These are phyloP conservation scores for Thuja plicata DNA, from an alignment of 83 land plant species.

Conservation along the genomic window DNA sequence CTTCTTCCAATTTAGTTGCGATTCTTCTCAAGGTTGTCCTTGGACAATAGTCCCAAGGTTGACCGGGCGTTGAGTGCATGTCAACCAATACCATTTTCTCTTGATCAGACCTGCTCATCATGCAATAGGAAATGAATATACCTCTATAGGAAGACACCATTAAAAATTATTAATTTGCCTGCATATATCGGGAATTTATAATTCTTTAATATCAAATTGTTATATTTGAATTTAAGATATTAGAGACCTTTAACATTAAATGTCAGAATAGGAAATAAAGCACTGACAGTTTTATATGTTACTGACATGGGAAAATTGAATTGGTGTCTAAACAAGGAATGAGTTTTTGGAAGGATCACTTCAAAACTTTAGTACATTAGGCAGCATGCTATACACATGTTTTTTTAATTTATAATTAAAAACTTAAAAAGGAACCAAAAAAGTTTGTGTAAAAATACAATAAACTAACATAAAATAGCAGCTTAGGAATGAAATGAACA, in stretches of 20 bases:
- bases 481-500: background rate
- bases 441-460: background rate
- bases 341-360: background rate
- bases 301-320: background rate
- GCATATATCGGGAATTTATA: background rate
- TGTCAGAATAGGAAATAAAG: background rate
- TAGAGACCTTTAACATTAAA: background rate
- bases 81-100: constrained; percentile 89
- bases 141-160: background rate
- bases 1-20: constrained; percentile 57
- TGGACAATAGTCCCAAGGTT: constrained; percentile 94
- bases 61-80: constrained; percentile 82
- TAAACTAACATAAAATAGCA: background rate
- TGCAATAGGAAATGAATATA: background rate
- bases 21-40: constrained; percentile 72
- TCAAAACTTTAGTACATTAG: background rate
- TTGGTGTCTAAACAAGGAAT: background rate
- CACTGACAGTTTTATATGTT: background rate
- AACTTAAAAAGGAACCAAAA: background rate
- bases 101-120: constrained; percentile 44
- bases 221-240: background rate
- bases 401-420: background rate
- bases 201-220: background rate
- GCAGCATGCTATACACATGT: background rate
- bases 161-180: background rate